Conservation (phyloP, 2,329 filamentous ascomycete species). For the Fusarium chlamydosporum region DNA sequence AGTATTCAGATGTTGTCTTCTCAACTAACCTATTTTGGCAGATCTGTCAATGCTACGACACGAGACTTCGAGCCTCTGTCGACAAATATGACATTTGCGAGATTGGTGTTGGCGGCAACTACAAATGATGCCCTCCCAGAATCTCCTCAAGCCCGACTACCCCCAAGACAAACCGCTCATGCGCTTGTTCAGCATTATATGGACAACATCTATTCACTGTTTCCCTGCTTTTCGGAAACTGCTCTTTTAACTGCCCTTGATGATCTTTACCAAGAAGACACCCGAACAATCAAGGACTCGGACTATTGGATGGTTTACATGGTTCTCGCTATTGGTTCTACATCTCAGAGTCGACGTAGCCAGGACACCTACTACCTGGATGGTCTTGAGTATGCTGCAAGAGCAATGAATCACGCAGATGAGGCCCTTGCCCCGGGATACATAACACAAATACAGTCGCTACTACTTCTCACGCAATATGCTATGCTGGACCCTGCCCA, state of each 20-base stretch:
- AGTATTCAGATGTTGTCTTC: not conserved
- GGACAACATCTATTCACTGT: constrained; percentile 81
- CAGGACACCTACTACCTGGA: constrained; percentile 74
- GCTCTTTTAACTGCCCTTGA: constrained; percentile 83
- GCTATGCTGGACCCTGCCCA: constrained; percentile 90
- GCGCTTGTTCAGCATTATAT: constrained; percentile 86
- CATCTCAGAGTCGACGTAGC: constrained; percentile 77
- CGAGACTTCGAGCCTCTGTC: constrained; percentile 92
- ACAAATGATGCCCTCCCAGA: constrained; percentile 79
- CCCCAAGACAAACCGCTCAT: constrained; percentile 76
- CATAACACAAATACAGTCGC: constrained; percentile 86
- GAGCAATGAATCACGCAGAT: constrained; percentile 83
- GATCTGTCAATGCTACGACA: constrained; percentile 93
- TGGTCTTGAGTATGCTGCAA: constrained; percentile 69
- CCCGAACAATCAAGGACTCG: constrained; percentile 72
- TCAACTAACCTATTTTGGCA: constrained; percentile 54
- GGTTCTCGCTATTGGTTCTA: constrained; percentile 86
- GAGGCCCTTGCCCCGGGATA: constrained; percentile 88
- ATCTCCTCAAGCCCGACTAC: constrained; percentile 73
- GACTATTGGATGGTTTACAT: constrained; percentile 92
- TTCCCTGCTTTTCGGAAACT: constrained; percentile 87
- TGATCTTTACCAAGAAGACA: constrained; percentile 81
- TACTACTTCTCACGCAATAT: constrained; percentile 89
- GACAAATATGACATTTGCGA: constrained; percentile 91
- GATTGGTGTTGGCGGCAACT: constrained; percentile 86